phyloP scores from a whole-genome alignment of 2,329 filamentous ascomycete species.

The Talaromyces marneffei region DNA sequence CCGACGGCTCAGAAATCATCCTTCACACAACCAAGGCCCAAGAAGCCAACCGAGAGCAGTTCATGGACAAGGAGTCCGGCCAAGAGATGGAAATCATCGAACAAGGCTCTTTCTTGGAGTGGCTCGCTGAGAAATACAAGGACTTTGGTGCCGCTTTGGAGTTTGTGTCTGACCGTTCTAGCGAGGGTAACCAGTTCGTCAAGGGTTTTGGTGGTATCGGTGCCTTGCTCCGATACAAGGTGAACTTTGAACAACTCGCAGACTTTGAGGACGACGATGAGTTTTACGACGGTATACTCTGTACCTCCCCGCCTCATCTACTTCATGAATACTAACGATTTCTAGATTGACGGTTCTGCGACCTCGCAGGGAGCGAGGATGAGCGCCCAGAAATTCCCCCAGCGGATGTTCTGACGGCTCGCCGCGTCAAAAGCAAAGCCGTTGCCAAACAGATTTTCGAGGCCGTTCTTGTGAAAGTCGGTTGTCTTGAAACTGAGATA shows the following conservation, averaged over 20 bases:
- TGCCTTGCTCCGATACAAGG: constrained; percentile 95
- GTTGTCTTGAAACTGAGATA: constrained; percentile 27
- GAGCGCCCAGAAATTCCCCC: constrained; percentile 56
- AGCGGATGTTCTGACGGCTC: constrained; percentile 52
- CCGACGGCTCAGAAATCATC: constrained; percentile 63
- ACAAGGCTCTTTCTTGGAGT: constrained; percentile 93
- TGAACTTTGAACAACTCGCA: constrained; percentile 98
- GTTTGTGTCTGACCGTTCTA: constrained; percentile 95
- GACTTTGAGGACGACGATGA: constrained; percentile 88
- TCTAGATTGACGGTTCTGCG: constrained; percentile 79
- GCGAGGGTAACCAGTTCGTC: constrained; percentile 98
- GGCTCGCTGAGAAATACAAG: constrained; percentile 98
- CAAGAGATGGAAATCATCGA: constrained; percentile 94
- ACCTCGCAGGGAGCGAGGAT: constrained; percentile 86
- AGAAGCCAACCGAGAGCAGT: constrained; percentile 72
- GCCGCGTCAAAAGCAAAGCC: constrained; percentile 37
- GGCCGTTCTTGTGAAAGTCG: constrained; percentile 27
- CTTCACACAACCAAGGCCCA: constrained; percentile 85
- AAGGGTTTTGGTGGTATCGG: constrained; percentile 99
- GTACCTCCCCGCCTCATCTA: neutral
- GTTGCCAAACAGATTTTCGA: constrained; percentile 30
- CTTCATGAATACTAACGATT: constrained; percentile 7
- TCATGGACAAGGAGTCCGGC: constrained; percentile 92
- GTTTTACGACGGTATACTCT: constrained; percentile 66
- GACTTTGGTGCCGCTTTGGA: constrained; percentile 94